Evolutionary conservation across 768 basidiomycete species (phyloP).

Genomic region (Arthromyces matolae): DNA sequence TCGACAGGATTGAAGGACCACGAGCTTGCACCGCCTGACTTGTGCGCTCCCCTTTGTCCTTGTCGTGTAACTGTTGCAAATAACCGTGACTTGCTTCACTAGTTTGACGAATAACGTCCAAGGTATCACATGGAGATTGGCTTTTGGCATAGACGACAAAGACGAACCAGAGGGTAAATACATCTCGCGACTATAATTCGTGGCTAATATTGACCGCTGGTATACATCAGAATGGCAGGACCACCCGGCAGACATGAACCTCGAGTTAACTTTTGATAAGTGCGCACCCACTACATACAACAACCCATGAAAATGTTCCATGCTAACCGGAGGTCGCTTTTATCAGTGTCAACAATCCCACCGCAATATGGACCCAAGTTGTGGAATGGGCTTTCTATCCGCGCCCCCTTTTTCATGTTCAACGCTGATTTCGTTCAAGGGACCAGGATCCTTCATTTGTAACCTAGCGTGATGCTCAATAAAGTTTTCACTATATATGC

Average conservation of each 20-base stretch:
- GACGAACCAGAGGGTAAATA: slow-evolving; percentile 51
- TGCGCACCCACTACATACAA: slow-evolving; percentile 26
- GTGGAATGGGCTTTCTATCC: slow-evolving; percentile 6
- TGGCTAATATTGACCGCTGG: slow-evolving; percentile 4
- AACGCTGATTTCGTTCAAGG: not conserved
- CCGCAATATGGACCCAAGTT: slow-evolving; percentile 41
- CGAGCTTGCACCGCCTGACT: slow-evolving; percentile 53
- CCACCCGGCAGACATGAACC: slow-evolving; percentile 49
- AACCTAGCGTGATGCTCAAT: no score
- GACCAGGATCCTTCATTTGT: no score
- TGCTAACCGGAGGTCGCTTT: no score
- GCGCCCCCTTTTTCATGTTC: slow-evolving; percentile 7
- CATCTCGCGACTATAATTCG: not conserved
- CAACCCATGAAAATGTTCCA: not conserved
- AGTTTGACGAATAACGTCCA: slow-evolving; percentile 52
- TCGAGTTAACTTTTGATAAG: slow-evolving; percentile 48
- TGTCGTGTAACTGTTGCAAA: slow-evolving; percentile 3
- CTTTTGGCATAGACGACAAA: slow-evolving; percentile 50
- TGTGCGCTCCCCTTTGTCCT: slow-evolving; percentile 32
- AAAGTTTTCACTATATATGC: no score
- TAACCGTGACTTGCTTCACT: slow-evolving; percentile 2
- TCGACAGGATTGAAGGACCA: slow-evolving; percentile 51
- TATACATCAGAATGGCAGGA: slow-evolving; percentile 50
- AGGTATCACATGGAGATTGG: slow-evolving; percentile 62
- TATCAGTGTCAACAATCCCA: slow-evolving; percentile 50